Base-by-base conservation (phyloP, 176 grass and related monocot species). In the Triticum dicoccoides region DNA sequence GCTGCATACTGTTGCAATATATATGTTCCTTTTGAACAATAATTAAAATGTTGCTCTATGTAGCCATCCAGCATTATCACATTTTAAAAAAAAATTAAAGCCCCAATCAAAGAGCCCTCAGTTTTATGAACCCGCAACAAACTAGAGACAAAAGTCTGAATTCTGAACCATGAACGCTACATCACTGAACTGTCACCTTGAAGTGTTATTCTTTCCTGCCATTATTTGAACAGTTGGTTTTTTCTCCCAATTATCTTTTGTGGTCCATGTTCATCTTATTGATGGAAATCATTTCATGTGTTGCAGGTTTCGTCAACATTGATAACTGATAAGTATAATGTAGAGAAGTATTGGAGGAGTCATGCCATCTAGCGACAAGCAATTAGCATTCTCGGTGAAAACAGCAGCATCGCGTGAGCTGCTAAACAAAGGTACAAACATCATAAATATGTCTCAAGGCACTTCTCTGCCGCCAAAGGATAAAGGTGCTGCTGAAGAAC, bases 361-460 rank as follows among this genome's bases (percentile, higher is more conserved):
- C 65, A 91, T 92, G 77, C 80, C 86, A 65, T 65, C 81, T 52
- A 76, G 69, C 77, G 90, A 89, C 84, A 88, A 95, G 65, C 73
- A 85, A 80, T 61, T 89, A 54, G 32, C 77, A 82, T 77, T 75
- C 67, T 87, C 61, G 9, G 75, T 76, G 54, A 87, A 92, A 85
- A 90, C 88, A 66, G 64, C 69, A 61, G 42, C 85, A 86, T 41
- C 78, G 1, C 44, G 9, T 52, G 88, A 92, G 63, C 82, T 90
- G 74, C 65, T 71, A 65, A 91, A 83, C 52, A 88, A 89, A 82
- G 85, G 76, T 65, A 35, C 44, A 73, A 82, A 90, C 77, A 69
- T 87, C 12, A 6, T 82, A 77, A 89, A 80, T 70, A 90, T 85
- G 80, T 88, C 70, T 79, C 83, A 90, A 25, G 77, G 70, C 47